Base-by-base conservation (phyloP, 2,329 filamentous ascomycete genomes). In the Dryadomyces sulphureus region DNA sequence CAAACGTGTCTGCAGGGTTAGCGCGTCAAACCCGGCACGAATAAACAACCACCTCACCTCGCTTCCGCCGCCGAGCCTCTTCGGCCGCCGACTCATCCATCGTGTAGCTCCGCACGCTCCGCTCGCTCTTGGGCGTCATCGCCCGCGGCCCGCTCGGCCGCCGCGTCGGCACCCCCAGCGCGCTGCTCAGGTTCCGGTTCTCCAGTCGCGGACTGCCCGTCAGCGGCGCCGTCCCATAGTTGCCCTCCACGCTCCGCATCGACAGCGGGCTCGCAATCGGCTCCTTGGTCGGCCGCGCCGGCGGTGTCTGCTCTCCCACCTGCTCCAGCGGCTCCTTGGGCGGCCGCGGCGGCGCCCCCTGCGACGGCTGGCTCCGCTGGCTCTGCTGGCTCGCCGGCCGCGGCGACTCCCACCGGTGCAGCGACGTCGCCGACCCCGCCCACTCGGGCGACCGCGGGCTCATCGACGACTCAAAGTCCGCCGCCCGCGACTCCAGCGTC, bases 401-500 rank as follows among this genome's bases (percentile, higher is more conserved):
- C 1, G 72, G 72, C 0, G 66, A 59, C 11, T 61, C 57, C 59
- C 64, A 73, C 8, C 74, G 69, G 55, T 72, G 64, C 7, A 81
- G 64, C 51, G 73, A 79, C 34, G 72, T 75, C 40, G 67, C 69
- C 1, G 77, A 81, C 12, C 75, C 72, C 7, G 68, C 75, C 75
- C 77, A 81, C 46, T 81, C 75, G 0, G 74, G 65, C 0, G 76
- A 80, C 45, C 65, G 65, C 3, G 77, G 77, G 25, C 76, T 78
- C 64, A 70, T 70, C 2, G 76, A 70, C 2, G 68, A 65, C 52
- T 78, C 74, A 57, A 77, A 88, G 47, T 79, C 73, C 45, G 81
- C 73, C 3, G 84, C 84, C 49, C 84, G 44, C 8, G 72, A 76
- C 63, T 90, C 84, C 19, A 89, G 69, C 1, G 81, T 76, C 22